Percentiles rank a stretch among this genome's conserved stretches.
Conservation (phyloP, 768 basidiomycete genomes). For the Tylopilus plumbeoviolaceoides region DNA sequence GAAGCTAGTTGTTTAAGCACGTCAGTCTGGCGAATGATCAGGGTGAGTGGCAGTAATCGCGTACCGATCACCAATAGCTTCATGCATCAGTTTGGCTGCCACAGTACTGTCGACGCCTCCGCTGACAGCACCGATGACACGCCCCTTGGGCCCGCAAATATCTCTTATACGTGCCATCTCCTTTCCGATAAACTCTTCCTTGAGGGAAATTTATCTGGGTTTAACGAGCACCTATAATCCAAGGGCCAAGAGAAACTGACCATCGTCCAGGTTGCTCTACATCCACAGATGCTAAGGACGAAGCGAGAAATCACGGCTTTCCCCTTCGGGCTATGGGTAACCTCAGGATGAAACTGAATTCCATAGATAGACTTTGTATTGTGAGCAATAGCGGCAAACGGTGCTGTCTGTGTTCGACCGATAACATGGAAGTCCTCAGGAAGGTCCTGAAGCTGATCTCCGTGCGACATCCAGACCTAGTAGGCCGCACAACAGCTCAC, state of each 20-base stretch:
- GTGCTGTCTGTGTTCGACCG: constrained; percentile 81
- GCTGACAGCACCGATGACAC: constrained; percentile 96
- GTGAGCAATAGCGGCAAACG: constrained; percentile 92
- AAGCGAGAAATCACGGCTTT: constrained; percentile 88
- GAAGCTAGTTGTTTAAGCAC: constrained; percentile 53
- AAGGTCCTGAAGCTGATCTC: constrained; percentile 82
- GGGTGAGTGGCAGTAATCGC: constrained; percentile 10
- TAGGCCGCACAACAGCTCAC: not conserved
- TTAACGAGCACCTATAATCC: constrained; percentile 2
- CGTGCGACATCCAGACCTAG: constrained; percentile 99
- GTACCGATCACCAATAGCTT: constrained; percentile 93
- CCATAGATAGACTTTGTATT: constrained; percentile 86
- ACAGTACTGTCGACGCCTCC: constrained; percentile 98
- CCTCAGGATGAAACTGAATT: constrained; percentile 98
- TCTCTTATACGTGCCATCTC: constrained; percentile 92
- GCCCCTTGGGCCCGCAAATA: constrained; percentile 90
- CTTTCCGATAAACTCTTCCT: constrained; percentile 98
- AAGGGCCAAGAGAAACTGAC: constrained; percentile 35
- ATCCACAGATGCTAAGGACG: constrained; percentile 79
- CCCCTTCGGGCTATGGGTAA: constrained; percentile 88
- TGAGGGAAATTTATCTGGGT: not conserved
- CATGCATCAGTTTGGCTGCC: constrained; percentile 98
- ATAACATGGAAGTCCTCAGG: constrained; percentile 86
- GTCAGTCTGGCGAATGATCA: not conserved
- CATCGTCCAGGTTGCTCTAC: constrained; percentile 90